Evolutionary conservation across 83 land plant genomes (phyloP), one percentile per base, ranked within the genome.

Genomic region (Diphasiastrum complanatum): DNA sequence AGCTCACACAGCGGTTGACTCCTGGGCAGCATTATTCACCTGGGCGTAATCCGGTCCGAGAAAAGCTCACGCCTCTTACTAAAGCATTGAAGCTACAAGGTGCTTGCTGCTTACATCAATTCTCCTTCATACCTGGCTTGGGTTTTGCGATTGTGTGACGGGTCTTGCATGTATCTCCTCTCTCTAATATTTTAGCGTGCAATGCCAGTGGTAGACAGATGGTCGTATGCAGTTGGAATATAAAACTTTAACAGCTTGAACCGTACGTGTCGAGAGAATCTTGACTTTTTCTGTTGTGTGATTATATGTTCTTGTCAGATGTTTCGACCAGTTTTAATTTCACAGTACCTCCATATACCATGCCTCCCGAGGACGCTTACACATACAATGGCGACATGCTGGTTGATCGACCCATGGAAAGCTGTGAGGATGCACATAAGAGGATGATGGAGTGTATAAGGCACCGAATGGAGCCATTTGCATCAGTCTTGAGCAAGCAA

Each of bases 391-490:
- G 62, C 25, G 62, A 59, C 20, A 19, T 59, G 18, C 22, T 59
- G 22, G 62, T 59, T 59, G 51, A 59, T 37, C 2, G 12, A 25
- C 62, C 62, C 20, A 3, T 38, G 43, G 1, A 33, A 25, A 25
- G 11, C 10, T 34, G 0, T 33, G 62, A 59, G 19, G 47, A 35
- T 8, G 19, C 20, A 14, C 25, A 26, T 37, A 34, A 25, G 36
- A 59, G 54, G n/a, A 33, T 59, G 38, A 14, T 59, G 62, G 62
- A 59, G 18, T 14, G 8, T 4, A 16, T 59, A 26, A 33, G 62
- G 6, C 41, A 33, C 51, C 51, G 49, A n/a, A 0, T 32, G 49
- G 61, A 58, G 53, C 61, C 49, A 18, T 58, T 58, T 58, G 24
- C 49, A 58, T 5, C 61, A 32, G 4, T n/a, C 10, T 58, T 1